Conservation (phyloP, 1,139 yeast genomes). For the Suhomyces bolitotheri region DNA sequence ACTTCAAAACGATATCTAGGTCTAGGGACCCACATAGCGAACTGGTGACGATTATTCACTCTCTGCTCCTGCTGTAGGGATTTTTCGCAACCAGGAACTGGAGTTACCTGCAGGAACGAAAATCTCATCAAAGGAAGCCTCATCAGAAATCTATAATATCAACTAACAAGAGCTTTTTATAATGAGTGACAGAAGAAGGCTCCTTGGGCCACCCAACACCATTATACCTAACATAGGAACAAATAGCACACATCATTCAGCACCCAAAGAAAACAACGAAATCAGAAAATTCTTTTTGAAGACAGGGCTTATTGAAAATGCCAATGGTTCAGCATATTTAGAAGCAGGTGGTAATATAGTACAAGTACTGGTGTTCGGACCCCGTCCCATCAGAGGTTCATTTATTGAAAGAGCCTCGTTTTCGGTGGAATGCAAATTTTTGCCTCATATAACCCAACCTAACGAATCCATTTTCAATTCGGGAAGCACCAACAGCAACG, state of each 20-base stretch:
- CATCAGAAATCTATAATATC: neutral
- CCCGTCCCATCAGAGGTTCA: slow-evolving; percentile 80
- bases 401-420: slow-evolving; percentile 69
- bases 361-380: slow-evolving; percentile 80
- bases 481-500: slow-evolving; percentile 24
- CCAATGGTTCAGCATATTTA: slow-evolving; percentile 81
- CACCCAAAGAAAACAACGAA: slow-evolving; percentile 18
- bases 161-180: neutral
- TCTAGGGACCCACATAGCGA: too few species aligned
- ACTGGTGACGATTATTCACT: too few species aligned
- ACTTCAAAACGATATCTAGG: too few species aligned
- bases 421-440: slow-evolving; percentile 64
- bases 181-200: slow-evolving; percentile 65
- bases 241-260: slow-evolving; percentile 2
- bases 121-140: slow-evolving; percentile 6
- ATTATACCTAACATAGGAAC: slow-evolving; percentile 42
- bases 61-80: too few species aligned
- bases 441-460: slow-evolving; percentile 51
- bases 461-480: slow-evolving; percentile 28
- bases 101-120: slow-evolving; percentile 9
- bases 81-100: neutral
- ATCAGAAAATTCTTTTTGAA: slow-evolving; percentile 49
- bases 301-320: slow-evolving; percentile 64
- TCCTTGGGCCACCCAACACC: slow-evolving; percentile 65
- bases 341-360: slow-evolving; percentile 66